phyloP scores from a whole-genome alignment of 2,329 filamentous ascomycete species.

The Cryphonectria parasitica region DNA sequence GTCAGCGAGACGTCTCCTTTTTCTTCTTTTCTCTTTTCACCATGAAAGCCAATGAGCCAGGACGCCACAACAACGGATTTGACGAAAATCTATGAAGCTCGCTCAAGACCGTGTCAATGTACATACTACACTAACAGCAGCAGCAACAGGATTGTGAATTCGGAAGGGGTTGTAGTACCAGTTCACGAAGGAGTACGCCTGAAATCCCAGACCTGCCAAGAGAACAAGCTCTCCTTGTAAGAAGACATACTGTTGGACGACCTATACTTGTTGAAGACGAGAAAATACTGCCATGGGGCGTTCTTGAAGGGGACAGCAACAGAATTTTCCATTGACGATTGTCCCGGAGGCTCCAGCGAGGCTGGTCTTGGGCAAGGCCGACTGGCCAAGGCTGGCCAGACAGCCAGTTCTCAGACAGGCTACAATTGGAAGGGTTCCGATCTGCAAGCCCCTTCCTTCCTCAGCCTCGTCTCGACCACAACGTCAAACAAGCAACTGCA shows the following conservation, averaged over 20 bases:
- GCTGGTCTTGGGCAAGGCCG: neutral
- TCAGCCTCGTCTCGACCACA: conserved; percentile 13
- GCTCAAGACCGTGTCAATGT: neutral
- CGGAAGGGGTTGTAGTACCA: neutral
- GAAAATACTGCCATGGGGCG: neutral
- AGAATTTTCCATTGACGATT: neutral
- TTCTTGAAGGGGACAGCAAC: neutral
- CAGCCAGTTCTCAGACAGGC: neutral
- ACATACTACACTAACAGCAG: neutral
- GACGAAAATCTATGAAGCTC: neutral
- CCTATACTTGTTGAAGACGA: neutral
- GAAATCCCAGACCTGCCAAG: neutral
- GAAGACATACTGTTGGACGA: neutral
- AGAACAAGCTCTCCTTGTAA: neutral
- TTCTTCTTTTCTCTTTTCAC: neutral
- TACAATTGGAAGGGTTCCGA: neutral
- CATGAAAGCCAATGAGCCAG: neutral
- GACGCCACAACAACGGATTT: neutral
- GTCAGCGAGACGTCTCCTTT: conserved; percentile 2
- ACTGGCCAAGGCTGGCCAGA: neutral
- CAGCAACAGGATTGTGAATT: neutral
- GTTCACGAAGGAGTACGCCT: neutral
- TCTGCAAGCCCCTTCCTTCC: neutral
- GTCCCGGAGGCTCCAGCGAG: neutral
- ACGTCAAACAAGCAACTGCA: conserved; percentile 15